Evolutionary conservation across 2,329 filamentous ascomycete species (phyloP), one percentile per base, ranked within the genome.

Genomic region (Aspergillus flavus): DNA sequence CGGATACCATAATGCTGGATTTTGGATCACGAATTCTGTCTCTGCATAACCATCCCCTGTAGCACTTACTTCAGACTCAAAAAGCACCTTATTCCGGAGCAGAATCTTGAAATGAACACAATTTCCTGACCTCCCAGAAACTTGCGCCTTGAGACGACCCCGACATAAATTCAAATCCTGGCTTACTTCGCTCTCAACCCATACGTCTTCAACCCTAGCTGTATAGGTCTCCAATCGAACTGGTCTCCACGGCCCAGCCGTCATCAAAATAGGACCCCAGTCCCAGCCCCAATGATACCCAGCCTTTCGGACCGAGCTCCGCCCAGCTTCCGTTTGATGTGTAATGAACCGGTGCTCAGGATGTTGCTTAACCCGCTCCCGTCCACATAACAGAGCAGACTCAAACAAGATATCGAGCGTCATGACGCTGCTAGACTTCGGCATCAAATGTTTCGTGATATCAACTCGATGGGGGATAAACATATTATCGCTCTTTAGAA

Each of bases 401-500:
- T 81, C 80, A 64, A 85, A 84, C 34, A 79, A 72, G 30, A 85
- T 79, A 64, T 83, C 78, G 2, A 84, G 72, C 0, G 71, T 72
- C 66, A 83, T 80, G 26, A 34, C 19, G 50, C 19, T 73, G 19
- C 36, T 70, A 32, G 72, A 71, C 34, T 77, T 73, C 19, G 73
- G 66, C n/a, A 65, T 57, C 21, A 92, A 73, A 26, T 59, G 62
- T 32, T 68, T 74, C 0, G 88, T 88, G 12, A 94, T 85, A 64
- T 93, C 86, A 5, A 92, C 84, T 4, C 90, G 83, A 69, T 92
- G 84, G 0, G 89, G 86, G 4, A 89, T 79, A 72, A 94, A 94
- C 91, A 94, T 94, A 76, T 92, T 93, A 61, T 92, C 87, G 10
- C 86, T 86, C 73, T 89, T 83, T 5, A 93, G 81, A 41, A 94